phyloP scores from a whole-genome alignment of 371 early-diverging fungal species.

The Apophysomyces variabilis region DNA sequence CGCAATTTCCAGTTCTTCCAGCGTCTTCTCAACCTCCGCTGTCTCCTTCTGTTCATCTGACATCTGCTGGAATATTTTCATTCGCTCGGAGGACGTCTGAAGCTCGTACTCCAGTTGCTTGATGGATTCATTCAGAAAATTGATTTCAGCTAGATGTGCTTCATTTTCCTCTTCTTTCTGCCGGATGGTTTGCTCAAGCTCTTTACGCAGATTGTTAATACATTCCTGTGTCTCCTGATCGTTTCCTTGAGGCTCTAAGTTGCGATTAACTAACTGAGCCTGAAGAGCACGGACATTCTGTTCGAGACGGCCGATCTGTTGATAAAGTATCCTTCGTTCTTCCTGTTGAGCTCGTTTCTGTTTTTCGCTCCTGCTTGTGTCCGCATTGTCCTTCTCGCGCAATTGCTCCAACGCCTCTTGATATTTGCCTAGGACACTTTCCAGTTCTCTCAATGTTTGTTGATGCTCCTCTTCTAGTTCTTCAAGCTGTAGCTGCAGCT shows the following conservation, averaged over 20 bases:
- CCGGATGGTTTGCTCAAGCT: background rate
- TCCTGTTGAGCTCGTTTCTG: slow-evolving; percentile 7
- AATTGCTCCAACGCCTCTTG: background rate
- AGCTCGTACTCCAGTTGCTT: background rate
- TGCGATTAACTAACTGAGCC: background rate
- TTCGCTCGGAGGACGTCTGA: background rate
- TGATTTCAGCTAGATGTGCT: too few relatives aligned
- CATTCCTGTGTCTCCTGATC: background rate
- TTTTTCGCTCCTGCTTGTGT: background rate
- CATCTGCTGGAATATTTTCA: slow-evolving; percentile 1
- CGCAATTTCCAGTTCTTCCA: slow-evolving; percentile 16
- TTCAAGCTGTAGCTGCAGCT: background rate
- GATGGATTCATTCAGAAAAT: background rate
- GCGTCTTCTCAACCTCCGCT: slow-evolving; percentile 15
- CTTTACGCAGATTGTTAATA: background rate
- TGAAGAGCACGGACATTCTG: slow-evolving; percentile 2
- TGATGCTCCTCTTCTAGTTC: slow-evolving; percentile 21
- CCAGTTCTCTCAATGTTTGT: background rate
- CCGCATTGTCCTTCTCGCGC: background rate
- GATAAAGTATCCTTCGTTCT: slow-evolving; percentile 8
- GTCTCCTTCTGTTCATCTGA: slow-evolving; percentile 14
- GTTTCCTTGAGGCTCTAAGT: background rate
- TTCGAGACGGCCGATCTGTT: background rate
- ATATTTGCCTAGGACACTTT: background rate
- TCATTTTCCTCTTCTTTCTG: too few relatives aligned